These are phyloP conservation scores for Picea glauca DNA, from an alignment of 75 land plant species.

Conservation along the genomic window DNA sequence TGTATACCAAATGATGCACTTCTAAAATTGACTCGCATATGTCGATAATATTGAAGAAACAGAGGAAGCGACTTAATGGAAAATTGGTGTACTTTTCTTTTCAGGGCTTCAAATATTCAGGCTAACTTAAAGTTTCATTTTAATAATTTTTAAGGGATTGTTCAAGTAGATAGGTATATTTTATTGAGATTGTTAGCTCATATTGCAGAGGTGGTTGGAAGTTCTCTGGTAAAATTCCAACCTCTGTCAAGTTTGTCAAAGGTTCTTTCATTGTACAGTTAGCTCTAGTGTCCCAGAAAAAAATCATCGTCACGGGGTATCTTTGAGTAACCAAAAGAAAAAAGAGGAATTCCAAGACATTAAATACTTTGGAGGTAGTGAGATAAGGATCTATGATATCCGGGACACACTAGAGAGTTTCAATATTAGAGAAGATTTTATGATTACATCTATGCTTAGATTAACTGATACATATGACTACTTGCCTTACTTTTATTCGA, in stretches of 20 bases:
- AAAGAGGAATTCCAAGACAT: too few relatives aligned
- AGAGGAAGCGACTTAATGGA: not conserved
- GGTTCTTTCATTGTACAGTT: not conserved
- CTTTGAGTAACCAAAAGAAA: too few relatives aligned
- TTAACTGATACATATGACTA: too few relatives aligned
- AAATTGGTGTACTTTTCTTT: not conserved
- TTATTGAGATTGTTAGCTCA: not conserved
- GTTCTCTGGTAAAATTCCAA: not conserved
- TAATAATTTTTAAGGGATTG: not conserved
- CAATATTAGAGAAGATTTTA: too few relatives aligned
- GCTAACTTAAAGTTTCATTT: not conserved
- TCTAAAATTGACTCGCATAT: constrained; percentile 80
- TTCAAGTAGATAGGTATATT: not conserved
- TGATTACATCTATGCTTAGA: too few relatives aligned
- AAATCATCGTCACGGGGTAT: too few relatives aligned
- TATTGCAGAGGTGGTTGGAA: not conserved
- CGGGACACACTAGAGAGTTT: too few relatives aligned
- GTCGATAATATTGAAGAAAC: constrained; percentile 18
- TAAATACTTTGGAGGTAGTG: too few relatives aligned
- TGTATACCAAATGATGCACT: constrained; percentile 81
- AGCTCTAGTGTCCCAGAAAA: not conserved
- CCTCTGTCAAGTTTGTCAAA: not conserved
- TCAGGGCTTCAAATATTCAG: constrained; percentile 2
- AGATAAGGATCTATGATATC: too few relatives aligned
- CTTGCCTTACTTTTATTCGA: constrained; percentile 89